Conservation (phyloP, 2,329 filamentous ascomycete genomes). For the Colletotrichum simmondsii region DNA sequence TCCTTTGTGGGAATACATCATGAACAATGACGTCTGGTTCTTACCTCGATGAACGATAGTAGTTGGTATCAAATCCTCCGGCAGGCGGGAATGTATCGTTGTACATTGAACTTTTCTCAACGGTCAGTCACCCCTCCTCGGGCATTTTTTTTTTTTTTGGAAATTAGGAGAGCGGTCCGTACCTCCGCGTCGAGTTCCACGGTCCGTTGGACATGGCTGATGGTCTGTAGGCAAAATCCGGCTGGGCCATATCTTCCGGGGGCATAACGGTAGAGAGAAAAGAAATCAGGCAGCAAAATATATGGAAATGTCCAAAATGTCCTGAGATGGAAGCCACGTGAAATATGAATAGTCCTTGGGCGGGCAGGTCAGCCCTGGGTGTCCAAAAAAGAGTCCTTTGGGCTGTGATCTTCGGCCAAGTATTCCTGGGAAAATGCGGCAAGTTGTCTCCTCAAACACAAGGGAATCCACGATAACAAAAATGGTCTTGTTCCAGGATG, state of each 20-base stretch:
- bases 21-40: slow-evolving; percentile 35
- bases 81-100: slow-evolving; percentile 44
- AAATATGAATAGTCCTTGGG: slow-evolving; percentile 36
- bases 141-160: neutral
- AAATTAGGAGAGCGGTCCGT: slow-evolving; percentile 45
- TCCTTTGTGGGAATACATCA: slow-evolving; percentile 20
- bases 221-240: slow-evolving; percentile 59
- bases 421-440: slow-evolving; percentile 35
- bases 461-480: slow-evolving; percentile 36
- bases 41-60: slow-evolving; percentile 53
- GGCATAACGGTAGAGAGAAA: slow-evolving; percentile 44
- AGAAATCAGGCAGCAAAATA: slow-evolving; percentile 33
- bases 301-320: slow-evolving; percentile 16
- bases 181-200: slow-evolving; percentile 65
- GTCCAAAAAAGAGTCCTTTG: slow-evolving; percentile 33
- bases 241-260: slow-evolving; percentile 56
- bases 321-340: slow-evolving; percentile 34
- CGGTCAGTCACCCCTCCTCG: slow-evolving; percentile 33
- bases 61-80: slow-evolving; percentile 48
- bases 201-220: slow-evolving; percentile 58
- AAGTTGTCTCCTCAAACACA: slow-evolving; percentile 35
- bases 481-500: slow-evolving; percentile 35
- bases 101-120: slow-evolving; percentile 45
- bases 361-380: slow-evolving; percentile 34
- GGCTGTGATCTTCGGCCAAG: slow-evolving; percentile 31